Conservation (phyloP, 1,139 yeast genomes). For the Blastobotrys aristatus region DNA sequence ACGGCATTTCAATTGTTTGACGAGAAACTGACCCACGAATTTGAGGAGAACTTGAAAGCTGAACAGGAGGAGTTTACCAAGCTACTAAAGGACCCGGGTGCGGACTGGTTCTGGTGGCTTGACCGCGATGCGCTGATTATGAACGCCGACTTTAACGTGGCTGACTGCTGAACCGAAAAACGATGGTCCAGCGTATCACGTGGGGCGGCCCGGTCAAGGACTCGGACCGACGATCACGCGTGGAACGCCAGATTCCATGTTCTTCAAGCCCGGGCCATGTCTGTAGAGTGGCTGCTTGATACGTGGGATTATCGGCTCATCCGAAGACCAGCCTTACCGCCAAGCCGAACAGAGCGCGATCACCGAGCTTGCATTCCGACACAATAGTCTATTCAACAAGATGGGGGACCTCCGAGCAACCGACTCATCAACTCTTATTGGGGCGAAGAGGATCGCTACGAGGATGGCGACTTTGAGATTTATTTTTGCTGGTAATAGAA, state of each 20-base stretch:
- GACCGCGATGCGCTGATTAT: conserved; percentile 33
- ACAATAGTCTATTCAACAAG: neutral
- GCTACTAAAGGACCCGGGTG: conserved; percentile 28
- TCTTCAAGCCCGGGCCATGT: conserved; percentile 30
- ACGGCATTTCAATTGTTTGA: no score
- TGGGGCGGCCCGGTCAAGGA: conserved; percentile 24
- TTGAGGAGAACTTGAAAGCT: no score
- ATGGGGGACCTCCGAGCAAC: conserved; percentile 9
- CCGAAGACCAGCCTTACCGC: neutral
- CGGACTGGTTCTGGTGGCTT: conserved; percentile 37
- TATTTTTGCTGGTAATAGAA: conserved; percentile 11
- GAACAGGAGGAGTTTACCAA: no score
- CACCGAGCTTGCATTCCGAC: conserved; percentile 4
- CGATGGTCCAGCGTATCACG: conserved; percentile 24
- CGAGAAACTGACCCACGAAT: no score
- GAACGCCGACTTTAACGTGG: conserved; percentile 30
- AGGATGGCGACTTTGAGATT: conserved; percentile 6
- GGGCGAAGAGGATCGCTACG: conserved; percentile 1
- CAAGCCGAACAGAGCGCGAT: conserved; percentile 11
- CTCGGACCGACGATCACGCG: conserved; percentile 25
- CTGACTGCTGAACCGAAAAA: conserved; percentile 31
- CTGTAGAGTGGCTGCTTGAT: conserved; percentile 25
- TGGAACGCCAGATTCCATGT: conserved; percentile 36
- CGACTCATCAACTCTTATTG: conserved; percentile 6
- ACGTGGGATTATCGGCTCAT: conserved; percentile 11